Evolutionary conservation across 306 rosid genomes (phyloP).

Genomic region (Benincasa hispida): DNA sequence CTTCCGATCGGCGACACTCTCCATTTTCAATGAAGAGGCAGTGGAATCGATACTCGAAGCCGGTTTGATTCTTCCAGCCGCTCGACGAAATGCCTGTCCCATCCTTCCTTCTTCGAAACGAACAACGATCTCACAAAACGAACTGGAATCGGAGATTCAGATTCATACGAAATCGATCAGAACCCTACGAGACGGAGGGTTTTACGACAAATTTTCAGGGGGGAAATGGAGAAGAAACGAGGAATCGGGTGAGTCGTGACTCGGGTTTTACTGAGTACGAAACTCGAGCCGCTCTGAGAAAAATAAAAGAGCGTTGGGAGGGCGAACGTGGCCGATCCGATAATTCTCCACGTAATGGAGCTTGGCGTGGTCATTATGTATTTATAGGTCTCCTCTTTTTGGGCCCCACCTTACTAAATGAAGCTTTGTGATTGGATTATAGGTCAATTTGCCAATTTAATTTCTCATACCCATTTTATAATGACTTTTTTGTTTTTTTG

Average conservation of each 20-base stretch:
- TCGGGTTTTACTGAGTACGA: not conserved
- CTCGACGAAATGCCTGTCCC: conserved; percentile 99
- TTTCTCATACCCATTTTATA: too few relatives aligned
- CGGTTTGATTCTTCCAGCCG: conserved; percentile 56
- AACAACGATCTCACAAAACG: not conserved
- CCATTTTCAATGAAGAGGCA: conserved; percentile 31
- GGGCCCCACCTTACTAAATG: not conserved
- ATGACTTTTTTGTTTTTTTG: too few relatives aligned
- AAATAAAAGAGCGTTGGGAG: too few relatives aligned
- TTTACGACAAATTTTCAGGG: not conserved
- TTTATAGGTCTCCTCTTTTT: not conserved
- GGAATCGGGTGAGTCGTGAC: not conserved
- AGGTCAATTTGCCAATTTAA: too few relatives aligned
- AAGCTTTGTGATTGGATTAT: not conserved
- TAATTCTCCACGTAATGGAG: not conserved
- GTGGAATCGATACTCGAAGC: conserved; percentile 33
- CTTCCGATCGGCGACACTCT: conserved; percentile 27
- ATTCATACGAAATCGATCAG: not conserved
- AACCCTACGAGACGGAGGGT: conserved; percentile 2
- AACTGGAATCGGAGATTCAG: not conserved
- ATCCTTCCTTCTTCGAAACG: conserved; percentile 15
- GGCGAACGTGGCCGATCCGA: not conserved
- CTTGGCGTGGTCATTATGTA: not conserved
- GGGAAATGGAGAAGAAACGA: not conserved
- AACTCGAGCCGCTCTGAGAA: not conserved